Evolutionary conservation across 1,139 yeast genomes (phyloP).

Genomic region (Hemisphaericaspora subhashii): DNA sequence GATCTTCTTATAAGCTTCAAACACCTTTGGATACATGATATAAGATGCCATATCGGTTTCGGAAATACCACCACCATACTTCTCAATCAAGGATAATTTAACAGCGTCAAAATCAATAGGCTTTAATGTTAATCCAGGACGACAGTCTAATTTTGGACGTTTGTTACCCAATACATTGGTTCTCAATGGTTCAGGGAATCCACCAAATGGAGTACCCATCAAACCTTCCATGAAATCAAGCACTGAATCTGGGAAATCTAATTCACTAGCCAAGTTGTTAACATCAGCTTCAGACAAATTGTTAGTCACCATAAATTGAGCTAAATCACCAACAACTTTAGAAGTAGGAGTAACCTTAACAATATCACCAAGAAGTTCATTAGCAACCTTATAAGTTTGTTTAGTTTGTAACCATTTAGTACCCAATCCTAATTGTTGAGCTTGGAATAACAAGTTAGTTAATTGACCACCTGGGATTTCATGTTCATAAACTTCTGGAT

Average conservation of each 20-base stretch:
- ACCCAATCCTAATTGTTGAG: conserved; percentile 97
- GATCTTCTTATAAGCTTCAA: conserved; percentile 76
- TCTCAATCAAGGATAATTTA: conserved; percentile 66
- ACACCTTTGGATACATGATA: conserved; percentile 97
- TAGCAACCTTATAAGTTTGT: conserved; percentile 89
- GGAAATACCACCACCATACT: conserved; percentile 58
- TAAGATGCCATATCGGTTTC: conserved; percentile 93
- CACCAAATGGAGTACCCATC: conserved; percentile 99
- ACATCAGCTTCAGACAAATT: conserved; percentile 85
- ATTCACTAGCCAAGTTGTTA: conserved; percentile 76
- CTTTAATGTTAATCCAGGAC: conserved; percentile 88
- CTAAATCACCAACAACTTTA: conserved; percentile 97
- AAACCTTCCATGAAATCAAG: conserved; percentile 98
- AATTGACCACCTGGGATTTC: conserved; percentile 99
- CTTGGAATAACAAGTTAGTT: conserved; percentile 96
- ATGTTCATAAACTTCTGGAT: conserved; percentile 96
- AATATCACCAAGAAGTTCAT: conserved; percentile 86
- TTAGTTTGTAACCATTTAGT: conserved; percentile 95
- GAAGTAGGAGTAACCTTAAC: conserved; percentile 99
- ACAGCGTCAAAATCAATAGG: conserved; percentile 78
- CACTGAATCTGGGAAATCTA: conserved; percentile 98
- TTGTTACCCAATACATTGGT: conserved; percentile 78
- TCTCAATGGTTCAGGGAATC: conserved; percentile 98
- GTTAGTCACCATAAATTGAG: conserved; percentile 98
- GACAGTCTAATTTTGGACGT: conserved; percentile 81